Percentiles rank a stretch among this genome's conserved stretches.
Evolutionary conservation across 2,329 filamentous ascomycete species (phyloP).

Genomic region (Cercospora zeae-maydis): DNA sequence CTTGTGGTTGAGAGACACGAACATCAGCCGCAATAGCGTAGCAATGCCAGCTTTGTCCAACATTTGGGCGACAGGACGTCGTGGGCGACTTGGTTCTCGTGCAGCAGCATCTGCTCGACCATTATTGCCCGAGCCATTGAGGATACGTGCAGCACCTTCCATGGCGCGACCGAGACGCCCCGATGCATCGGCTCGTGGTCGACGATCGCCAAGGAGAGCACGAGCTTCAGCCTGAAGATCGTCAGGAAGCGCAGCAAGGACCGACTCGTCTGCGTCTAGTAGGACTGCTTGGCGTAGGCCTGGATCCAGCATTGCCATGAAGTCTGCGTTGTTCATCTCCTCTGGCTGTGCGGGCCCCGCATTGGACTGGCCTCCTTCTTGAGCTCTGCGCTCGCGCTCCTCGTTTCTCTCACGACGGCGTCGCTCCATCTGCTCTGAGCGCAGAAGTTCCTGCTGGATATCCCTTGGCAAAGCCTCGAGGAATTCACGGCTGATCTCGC

Average conservation of each 20-base stretch:
- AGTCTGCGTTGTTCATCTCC: conserved; percentile 91
- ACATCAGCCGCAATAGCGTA: conserved; percentile 97
- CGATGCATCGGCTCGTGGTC: conserved; percentile 19
- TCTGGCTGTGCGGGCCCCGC: conserved; percentile 53
- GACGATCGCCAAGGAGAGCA: conserved; percentile 56
- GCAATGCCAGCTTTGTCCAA: conserved; percentile 93
- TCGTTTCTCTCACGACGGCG: conserved; percentile 84
- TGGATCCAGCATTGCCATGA: conserved; percentile 84
- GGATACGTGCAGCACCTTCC: conserved; percentile 20
- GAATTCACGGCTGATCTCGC: conserved; percentile 88
- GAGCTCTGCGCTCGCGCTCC: conserved; percentile 60
- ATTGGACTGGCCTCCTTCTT: conserved; percentile 36
- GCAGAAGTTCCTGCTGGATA: conserved; percentile 82
- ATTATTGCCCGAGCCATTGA: conserved; percentile 27
- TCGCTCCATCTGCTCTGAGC: conserved; percentile 84
- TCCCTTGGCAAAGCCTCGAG: conserved; percentile 87
- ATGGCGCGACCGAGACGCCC: conserved; percentile 18
- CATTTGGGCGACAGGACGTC: conserved; percentile 88
- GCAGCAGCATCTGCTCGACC: conserved; percentile 26
- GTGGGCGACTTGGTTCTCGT: conserved; percentile 50
- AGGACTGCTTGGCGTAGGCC: conserved; percentile 80
- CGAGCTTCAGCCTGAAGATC: conserved; percentile 85
- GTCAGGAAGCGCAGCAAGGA: conserved; percentile 77
- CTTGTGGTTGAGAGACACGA: conserved; percentile 86
- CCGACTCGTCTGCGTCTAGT: conserved; percentile 85